Percentiles rank a stretch among this genome's conserved stretches.
Evolutionary conservation across 768 basidiomycete genomes (phyloP).

Genomic region (Boletus rubropictus): DNA sequence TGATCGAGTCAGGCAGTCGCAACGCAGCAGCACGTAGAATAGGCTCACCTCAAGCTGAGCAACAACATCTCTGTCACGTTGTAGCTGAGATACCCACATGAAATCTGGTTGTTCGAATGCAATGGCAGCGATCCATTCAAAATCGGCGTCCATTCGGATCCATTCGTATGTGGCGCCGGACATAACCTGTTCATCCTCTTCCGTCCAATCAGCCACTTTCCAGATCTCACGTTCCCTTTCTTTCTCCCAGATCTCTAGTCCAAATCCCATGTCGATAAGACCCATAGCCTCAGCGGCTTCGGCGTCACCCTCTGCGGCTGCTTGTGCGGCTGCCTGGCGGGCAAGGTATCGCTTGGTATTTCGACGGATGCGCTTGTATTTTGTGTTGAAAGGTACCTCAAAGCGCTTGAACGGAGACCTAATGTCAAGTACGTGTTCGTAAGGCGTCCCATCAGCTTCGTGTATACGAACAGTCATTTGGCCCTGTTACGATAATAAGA

Average conservation of each 20-base stretch:
- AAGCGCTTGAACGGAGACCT: constrained; percentile 84
- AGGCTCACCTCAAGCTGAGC: constrained; percentile 87
- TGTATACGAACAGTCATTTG: constrained; percentile 99
- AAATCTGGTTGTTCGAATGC: constrained; percentile 95
- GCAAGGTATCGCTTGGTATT: constrained; percentile 96
- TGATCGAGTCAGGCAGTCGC: constrained; percentile 9
- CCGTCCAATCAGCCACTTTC: constrained; percentile 97
- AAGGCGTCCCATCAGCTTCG: constrained; percentile 98
- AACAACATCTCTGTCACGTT: constrained; percentile 92
- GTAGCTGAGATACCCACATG: constrained; percentile 97
- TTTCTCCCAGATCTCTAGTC: constrained; percentile 93
- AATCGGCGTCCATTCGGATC: constrained; percentile 98
- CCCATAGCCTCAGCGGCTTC: constrained; percentile 93
- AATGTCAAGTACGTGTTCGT: constrained; percentile 96
- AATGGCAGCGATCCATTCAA: constrained; percentile 95
- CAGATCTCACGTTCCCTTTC: constrained; percentile 88
- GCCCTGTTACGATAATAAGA: constrained; percentile 45
- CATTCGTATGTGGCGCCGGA: constrained; percentile 97
- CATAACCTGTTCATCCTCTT: constrained; percentile 92
- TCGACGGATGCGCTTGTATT: constrained; percentile 92
- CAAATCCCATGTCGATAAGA: constrained; percentile 92
- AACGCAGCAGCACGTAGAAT: background rate
- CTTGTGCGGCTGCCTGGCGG: constrained; percentile 86
- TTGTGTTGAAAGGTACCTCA: constrained; percentile 97
- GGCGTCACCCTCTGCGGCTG: constrained; percentile 85